These are phyloP conservation scores for Nicotiana rustica DNA, from an alignment of 305 asterid genomes.

Conservation along the genomic window DNA sequence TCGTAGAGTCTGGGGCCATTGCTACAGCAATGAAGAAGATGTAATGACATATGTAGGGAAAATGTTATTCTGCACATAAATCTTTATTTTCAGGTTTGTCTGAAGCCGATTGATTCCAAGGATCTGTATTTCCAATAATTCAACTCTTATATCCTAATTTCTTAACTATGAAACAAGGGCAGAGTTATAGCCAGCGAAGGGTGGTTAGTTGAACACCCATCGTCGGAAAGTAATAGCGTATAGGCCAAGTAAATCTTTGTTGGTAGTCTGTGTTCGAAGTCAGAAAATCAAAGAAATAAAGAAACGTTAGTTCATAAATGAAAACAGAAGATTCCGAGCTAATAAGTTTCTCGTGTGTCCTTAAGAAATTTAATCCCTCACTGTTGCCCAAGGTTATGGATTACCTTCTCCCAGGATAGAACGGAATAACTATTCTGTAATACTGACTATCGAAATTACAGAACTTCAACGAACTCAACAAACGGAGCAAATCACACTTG, in stretches of 20 bases:
- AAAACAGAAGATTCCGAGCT: too few relatives aligned
- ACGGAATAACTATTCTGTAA: too few relatives aligned
- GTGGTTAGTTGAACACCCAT: slow-evolving; percentile 53
- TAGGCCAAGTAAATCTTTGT: slow-evolving; percentile 45
- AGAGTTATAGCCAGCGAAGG: slow-evolving; percentile 53
- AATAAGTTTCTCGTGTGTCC: too few relatives aligned
- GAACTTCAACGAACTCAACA: too few relatives aligned
- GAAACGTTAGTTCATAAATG: too few relatives aligned
- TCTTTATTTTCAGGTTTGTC: slow-evolving; percentile 41
- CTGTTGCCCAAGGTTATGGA: too few relatives aligned
- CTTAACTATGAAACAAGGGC: slow-evolving; percentile 34
- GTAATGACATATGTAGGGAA: slow-evolving; percentile 33
- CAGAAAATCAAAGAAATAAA: too few relatives aligned
- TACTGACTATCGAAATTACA: too few relatives aligned
- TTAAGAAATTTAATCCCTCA: too few relatives aligned
- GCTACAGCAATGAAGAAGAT: slow-evolving; percentile 35
- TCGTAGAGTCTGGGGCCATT: slow-evolving; percentile 38
- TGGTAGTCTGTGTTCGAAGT: too few relatives aligned
- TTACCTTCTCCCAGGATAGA: too few relatives aligned
- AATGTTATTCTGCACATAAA: slow-evolving; percentile 35
- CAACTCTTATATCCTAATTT: not conserved
- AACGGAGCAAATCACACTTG: too few relatives aligned
- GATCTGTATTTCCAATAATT: not conserved
- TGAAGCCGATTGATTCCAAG: not conserved
- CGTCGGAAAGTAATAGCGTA: slow-evolving; percentile 45